These are phyloP conservation scores for Ceratonia siliqua DNA, from an alignment of 306 rosid genomes.

Conservation along the genomic window DNA sequence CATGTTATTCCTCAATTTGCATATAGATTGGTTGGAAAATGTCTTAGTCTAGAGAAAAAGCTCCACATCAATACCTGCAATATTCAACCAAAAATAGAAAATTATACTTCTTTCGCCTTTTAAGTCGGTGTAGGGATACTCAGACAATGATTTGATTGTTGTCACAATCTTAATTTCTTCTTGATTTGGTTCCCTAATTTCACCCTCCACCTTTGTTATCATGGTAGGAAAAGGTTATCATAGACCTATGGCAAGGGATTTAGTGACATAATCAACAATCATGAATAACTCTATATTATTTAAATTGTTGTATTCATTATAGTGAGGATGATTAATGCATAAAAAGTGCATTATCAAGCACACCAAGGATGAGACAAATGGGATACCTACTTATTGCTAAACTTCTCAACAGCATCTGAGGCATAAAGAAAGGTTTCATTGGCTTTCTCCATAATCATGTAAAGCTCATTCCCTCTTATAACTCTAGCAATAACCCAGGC, in stretches of 20 bases:
- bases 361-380: constrained; percentile 14
- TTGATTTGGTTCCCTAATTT: neutral
- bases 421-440: constrained; percentile 90
- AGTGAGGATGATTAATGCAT: constrained; percentile 3
- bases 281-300: neutral
- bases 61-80: constrained; percentile 83
- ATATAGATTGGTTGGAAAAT: neutral
- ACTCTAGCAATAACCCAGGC: constrained; percentile 89
- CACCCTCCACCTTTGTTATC: neutral
- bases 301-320: neutral
- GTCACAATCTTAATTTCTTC: neutral
- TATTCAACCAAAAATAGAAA: constrained; percentile 18
- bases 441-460: constrained; percentile 94
- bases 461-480: constrained; percentile 93
- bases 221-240: neutral
- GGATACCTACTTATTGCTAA: constrained; percentile 89
- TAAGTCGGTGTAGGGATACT: neutral
- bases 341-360: constrained; percentile 9
- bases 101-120: constrained; percentile 6
- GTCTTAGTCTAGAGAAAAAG: constrained; percentile 78
- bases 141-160: neutral
- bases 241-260: neutral
- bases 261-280: neutral
- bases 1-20: constrained; percentile 8
- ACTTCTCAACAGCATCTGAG: constrained; percentile 91